Evolutionary conservation across 441 rosid species (phyloP).

Genomic region (Jatropha multifida): DNA sequence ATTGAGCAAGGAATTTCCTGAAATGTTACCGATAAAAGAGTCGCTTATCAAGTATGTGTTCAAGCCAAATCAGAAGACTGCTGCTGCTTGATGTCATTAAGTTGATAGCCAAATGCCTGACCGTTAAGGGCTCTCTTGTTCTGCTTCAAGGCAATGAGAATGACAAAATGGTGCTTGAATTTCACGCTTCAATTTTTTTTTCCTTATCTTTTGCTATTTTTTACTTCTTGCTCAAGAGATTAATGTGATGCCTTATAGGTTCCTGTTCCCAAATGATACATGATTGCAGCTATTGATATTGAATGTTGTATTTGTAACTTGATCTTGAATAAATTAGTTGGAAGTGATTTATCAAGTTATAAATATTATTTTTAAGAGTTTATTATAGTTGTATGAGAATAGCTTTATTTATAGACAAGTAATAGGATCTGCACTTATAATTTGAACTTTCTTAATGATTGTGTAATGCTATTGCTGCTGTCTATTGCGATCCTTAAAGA

Average conservation of each 20-base stretch:
- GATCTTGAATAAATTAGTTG: constrained; percentile 30
- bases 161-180: constrained; percentile 15
- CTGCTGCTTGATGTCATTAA: constrained; percentile 24
- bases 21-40: constrained; percentile 76
- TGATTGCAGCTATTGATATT: constrained; percentile 25
- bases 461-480: background rate
- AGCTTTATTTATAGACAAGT: background rate
- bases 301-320: constrained; percentile 27
- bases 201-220: constrained; percentile 18
- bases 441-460: background rate
- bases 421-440: background rate
- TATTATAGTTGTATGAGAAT: background rate
- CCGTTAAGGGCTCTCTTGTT: constrained; percentile 20
- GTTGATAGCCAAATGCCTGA: constrained; percentile 19
- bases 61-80: constrained; percentile 70
- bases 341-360: constrained; percentile 22
- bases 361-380: constrained; percentile 6
- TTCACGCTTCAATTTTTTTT: constrained; percentile 15
- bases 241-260: constrained; percentile 16
- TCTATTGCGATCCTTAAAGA: background rate
- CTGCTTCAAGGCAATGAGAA: constrained; percentile 11
- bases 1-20: constrained; percentile 78
- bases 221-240: constrained; percentile 24
- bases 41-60: constrained; percentile 74
- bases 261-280: constrained; percentile 20